phyloP scores from a whole-genome alignment of 2,329 filamentous ascomycete species.

The Bipolaris victoriae region DNA sequence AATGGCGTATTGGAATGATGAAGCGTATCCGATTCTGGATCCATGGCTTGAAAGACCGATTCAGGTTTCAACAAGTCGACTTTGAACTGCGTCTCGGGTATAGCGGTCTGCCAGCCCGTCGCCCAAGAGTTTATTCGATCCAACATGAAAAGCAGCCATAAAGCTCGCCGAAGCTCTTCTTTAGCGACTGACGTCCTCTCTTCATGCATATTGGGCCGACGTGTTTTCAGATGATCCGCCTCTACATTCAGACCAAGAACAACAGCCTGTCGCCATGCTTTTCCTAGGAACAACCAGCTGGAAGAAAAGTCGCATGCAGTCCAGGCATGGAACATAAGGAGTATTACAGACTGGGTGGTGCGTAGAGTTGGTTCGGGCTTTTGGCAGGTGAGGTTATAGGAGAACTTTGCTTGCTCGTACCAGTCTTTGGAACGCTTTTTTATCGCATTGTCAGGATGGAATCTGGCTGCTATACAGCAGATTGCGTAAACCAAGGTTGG shows the following conservation, averaged over 20 bases:
- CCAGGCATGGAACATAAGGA: slow-evolving; percentile 31
- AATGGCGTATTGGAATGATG: slow-evolving; percentile 24
- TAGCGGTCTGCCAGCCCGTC: slow-evolving; percentile 35
- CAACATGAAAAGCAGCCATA: slow-evolving; percentile 43
- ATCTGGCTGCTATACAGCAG: slow-evolving; percentile 31
- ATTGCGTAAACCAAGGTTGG: slow-evolving; percentile 37
- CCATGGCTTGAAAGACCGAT: slow-evolving; percentile 29
- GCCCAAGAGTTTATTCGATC: slow-evolving; percentile 36
- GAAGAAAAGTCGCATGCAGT: slow-evolving; percentile 38
- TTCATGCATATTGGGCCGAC: slow-evolving; percentile 4
- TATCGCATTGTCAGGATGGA: slow-evolving; percentile 31
- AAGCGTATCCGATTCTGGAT: slow-evolving; percentile 1
- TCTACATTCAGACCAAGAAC: slow-evolving; percentile 28
- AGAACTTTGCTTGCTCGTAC: slow-evolving; percentile 39
- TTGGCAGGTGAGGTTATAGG: slow-evolving; percentile 33
- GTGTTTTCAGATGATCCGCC: background rate
- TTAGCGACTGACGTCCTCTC: slow-evolving; percentile 22
- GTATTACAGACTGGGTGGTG: slow-evolving; percentile 34
- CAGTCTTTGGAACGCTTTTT: slow-evolving; percentile 28
- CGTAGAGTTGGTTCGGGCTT: slow-evolving; percentile 28
- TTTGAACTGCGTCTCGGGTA: slow-evolving; percentile 40
- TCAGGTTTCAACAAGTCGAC: slow-evolving; percentile 39
- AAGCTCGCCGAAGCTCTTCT: slow-evolving; percentile 38
- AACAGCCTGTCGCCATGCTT: slow-evolving; percentile 42
- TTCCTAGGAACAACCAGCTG: slow-evolving; percentile 40